Base-by-base conservation (phyloP, 1,284 basidiomycete species). In the Earliella scabrosa region DNA sequence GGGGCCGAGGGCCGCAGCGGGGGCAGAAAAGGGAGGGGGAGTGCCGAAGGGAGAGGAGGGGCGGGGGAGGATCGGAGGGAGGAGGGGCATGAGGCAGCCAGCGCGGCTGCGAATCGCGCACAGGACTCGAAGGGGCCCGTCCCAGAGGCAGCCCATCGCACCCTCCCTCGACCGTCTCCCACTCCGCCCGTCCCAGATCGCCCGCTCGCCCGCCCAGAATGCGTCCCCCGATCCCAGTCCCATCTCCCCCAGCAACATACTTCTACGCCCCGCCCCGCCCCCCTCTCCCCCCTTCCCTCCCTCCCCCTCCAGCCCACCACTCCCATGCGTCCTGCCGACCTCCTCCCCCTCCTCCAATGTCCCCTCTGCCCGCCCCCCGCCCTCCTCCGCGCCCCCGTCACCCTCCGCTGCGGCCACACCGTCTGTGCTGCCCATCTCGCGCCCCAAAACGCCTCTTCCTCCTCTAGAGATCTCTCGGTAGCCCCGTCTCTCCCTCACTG, bases 391-490 rank as follows among this genome's bases (percentile, higher is more conserved):
- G 57, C 61, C 1, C 71, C 71, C 23, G 56, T 70, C 53, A 75
- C 72, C 40, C 68, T 73, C 51, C 68, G 66, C 59, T 74, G 71
- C 55, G 71, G 72, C 35, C 70, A 74, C 57, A 63, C 73, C 27
- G 46, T 74, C 58, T 75, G 73, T 56, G 53, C 68, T 3, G 54
- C 55, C 36, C 74, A 75, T 58, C 54, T 74, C 55, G 45, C 54
- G n/a, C 39, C 56, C 18, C 31, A 45, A 18, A 50, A 51, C 35
- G 40, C 45, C 26, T 56, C 60, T 45, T 52, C 60, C 43, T 40
- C 65, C 40, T 52, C 54, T 32, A 49, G 56, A 8, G 40, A 56
- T 20, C 18, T 60, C 34, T 32, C 47, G 26, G 38, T 60, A 29
- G 43, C 59, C 2, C 54, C 55, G 18, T 34, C 66, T 54, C 27